A percentile compares a stretch with the other conserved stretches of the same genome.
These are phyloP conservation scores for Amanita brunnescens DNA, from an alignment of 768 basidiomycete species.

Conservation along the genomic window DNA sequence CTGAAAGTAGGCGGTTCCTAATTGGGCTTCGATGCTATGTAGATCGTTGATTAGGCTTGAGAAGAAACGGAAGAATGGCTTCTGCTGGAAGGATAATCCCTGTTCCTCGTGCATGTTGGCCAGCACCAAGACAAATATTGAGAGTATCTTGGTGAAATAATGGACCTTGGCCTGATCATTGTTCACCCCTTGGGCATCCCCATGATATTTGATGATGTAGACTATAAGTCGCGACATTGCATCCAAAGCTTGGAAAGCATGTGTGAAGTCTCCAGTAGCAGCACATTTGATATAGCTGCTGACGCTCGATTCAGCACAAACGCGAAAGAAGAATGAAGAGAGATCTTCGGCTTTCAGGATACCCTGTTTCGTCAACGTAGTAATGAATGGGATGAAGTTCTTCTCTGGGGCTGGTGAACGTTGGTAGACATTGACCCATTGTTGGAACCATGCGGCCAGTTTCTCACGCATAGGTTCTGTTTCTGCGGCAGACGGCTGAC, in stretches of 20 bases:
- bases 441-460: constrained; percentile 75
- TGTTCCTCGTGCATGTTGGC: constrained; percentile 95
- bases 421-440: constrained; percentile 96
- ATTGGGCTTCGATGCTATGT: constrained; percentile 72
- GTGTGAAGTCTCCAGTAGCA: constrained; percentile 60
- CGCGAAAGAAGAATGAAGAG: constrained; percentile 97
- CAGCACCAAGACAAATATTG: constrained; percentile 92
- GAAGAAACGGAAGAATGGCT: constrained; percentile 98
- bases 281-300: constrained; percentile 77
- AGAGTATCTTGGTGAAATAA: constrained; percentile 93
- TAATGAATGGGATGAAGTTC: constrained; percentile 93
- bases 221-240: constrained; percentile 92
- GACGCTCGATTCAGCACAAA: constrained; percentile 92
- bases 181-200: constrained; percentile 87
- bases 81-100: constrained; percentile 85
- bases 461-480: constrained; percentile 70
- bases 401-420: constrained; percentile 87
- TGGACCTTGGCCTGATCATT: constrained; percentile 94
- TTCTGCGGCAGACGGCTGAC: constrained; percentile 51
- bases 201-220: constrained; percentile 99
- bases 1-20: constrained; percentile 87
- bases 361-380: constrained; percentile 93
- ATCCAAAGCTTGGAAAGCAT: constrained; percentile 88
- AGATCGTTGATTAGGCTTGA: constrained; percentile 92
- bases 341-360: constrained; percentile 94